These are phyloP conservation scores for Xylaria sp. DNA, from an alignment of 2,329 filamentous ascomycete species.

Conservation along the genomic window DNA sequence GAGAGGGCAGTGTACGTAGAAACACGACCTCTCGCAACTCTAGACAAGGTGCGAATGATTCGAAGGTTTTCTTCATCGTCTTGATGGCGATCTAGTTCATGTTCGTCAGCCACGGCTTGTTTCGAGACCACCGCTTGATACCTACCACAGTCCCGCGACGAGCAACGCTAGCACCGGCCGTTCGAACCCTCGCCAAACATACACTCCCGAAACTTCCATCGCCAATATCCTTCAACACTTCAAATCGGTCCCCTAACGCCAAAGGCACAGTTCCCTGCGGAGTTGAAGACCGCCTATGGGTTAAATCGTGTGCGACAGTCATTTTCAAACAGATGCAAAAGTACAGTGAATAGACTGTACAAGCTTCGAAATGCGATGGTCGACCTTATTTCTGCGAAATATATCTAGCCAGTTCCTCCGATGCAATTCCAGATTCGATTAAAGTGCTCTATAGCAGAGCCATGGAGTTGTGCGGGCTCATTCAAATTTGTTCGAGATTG, in stretches of 20 bases:
- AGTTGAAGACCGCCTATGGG: conserved; percentile 72
- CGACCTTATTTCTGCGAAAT: conserved; percentile 31
- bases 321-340: conserved; percentile 61
- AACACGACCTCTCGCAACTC: conserved; percentile 98
- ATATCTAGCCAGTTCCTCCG: conserved; percentile 44
- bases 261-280: conserved; percentile 58
- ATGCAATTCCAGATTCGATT: conserved; percentile 40
- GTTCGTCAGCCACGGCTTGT: conserved; percentile 24
- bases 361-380: conserved; percentile 16
- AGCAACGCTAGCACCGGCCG: conserved; percentile 87
- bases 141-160: conserved; percentile 92
- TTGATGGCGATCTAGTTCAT: conserved; percentile 88
- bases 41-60: conserved; percentile 87
- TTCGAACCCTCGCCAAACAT: conserved; percentile 88
- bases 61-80: conserved; percentile 99
- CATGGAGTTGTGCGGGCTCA: conserved; percentile 49
- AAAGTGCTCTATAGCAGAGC: conserved; percentile 54
- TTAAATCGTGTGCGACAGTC: conserved; percentile 79
- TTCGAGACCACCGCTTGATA: conserved; percentile 38
- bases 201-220: conserved; percentile 99
- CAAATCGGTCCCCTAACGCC: conserved; percentile 91
- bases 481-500: conserved; percentile 47
- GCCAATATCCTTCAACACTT: conserved; percentile 96
- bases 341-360: conserved; percentile 24
- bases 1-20: conserved; percentile 84